These are phyloP conservation scores for Entoloma clypeatum DNA, from an alignment of 1,284 basidiomycete species.

Conservation along the genomic window DNA sequence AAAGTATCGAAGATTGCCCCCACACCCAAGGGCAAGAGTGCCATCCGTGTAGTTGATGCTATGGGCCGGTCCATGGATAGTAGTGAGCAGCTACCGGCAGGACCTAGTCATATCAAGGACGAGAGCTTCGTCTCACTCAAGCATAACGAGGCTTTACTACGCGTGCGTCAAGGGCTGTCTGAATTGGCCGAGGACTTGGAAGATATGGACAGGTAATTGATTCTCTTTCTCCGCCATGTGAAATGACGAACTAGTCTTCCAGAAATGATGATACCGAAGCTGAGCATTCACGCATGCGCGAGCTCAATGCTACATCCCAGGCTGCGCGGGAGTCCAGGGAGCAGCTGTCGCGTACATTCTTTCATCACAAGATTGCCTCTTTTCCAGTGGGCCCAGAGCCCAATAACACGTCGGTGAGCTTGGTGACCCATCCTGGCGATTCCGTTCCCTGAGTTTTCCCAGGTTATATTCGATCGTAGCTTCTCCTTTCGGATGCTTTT, in stretches of 20 bases:
- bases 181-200: slow-evolving; percentile 52
- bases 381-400: no score
- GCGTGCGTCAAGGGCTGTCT: slow-evolving; percentile 52
- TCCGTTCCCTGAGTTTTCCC: no score
- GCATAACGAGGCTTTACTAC: slow-evolving; percentile 49
- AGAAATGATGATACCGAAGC: slow-evolving; percentile 30
- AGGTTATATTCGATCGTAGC: slow-evolving; percentile 17
- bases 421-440: no score
- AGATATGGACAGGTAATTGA: slow-evolving; percentile 50
- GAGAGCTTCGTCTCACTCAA: slow-evolving; percentile 34
- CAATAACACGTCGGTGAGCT: no score
- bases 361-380: no score
- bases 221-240: slow-evolving; percentile 7
- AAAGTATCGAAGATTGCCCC: slow-evolving; percentile 12
- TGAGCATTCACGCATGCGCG: slow-evolving; percentile 43
- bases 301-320: slow-evolving; percentile 52
- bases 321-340: slow-evolving; percentile 47
- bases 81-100: slow-evolving; percentile 23
- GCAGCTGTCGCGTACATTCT: slow-evolving; percentile 40
- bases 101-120: slow-evolving; percentile 23
- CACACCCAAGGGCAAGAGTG: slow-evolving; percentile 38
- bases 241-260: slow-evolving; percentile 1
- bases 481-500: slow-evolving; percentile 25
- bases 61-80: slow-evolving; percentile 56
- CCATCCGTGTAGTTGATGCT: slow-evolving; percentile 60